Percentiles rank a stretch among this genome's conserved stretches.
Evolutionary conservation across 208 protist species (phyloP).

Genomic region (Angomonas deanei): DNA sequence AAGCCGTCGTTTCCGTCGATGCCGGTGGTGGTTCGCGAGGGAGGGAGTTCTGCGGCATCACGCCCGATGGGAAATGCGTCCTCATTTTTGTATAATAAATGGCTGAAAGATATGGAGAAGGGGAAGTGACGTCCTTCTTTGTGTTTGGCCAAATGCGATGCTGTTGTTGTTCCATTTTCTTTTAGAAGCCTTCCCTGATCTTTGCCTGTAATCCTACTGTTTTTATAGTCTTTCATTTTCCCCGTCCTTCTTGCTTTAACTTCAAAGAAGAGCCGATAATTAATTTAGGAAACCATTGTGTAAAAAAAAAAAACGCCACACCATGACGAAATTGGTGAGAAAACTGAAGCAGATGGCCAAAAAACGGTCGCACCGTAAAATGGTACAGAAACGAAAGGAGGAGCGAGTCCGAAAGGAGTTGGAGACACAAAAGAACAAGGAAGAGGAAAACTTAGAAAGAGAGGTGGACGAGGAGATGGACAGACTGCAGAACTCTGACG

Average conservation of each 20-base stretch:
- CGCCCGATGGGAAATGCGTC: constrained; percentile 19
- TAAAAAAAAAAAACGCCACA: background rate
- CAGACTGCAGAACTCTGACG: constrained; percentile 25
- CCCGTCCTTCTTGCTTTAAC: background rate
- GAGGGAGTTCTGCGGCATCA: background rate
- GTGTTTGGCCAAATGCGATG: background rate
- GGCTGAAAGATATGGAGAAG: constrained; percentile 17
- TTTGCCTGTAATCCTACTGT: background rate
- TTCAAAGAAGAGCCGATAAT: too few species aligned
- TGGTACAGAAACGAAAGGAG: constrained; percentile 82
- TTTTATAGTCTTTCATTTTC: background rate
- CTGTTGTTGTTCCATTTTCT: background rate
- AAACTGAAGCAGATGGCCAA: constrained; percentile 90
- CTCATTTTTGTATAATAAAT: constrained; percentile 36
- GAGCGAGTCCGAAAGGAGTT: constrained; percentile 52
- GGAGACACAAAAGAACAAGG: constrained; percentile 25
- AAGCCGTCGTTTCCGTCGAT: background rate
- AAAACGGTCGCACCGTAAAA: constrained; percentile 77
- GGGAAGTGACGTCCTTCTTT: background rate
- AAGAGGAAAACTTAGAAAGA: constrained; percentile 36
- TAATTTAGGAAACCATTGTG: too few species aligned
- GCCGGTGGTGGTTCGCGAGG: background rate
- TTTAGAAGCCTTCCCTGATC: background rate
- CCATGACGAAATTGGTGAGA: constrained; percentile 83
- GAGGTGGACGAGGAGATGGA: constrained; percentile 64